Conservation (phyloP, 2,329 filamentous ascomycete species). For the Aspergillus brunneoviolaceus region DNA sequence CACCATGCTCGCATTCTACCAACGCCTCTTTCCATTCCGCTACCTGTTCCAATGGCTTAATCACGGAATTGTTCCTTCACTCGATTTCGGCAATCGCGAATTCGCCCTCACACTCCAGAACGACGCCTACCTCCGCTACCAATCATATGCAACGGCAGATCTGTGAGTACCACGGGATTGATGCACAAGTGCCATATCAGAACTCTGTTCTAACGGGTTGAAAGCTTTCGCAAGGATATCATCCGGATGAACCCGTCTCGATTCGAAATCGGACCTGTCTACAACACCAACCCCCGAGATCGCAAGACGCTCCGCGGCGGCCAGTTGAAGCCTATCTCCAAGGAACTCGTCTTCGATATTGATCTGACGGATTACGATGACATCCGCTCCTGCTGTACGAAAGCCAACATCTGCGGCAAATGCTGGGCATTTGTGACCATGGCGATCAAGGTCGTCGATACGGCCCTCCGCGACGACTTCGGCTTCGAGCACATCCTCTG, state of each 20-base stretch:
- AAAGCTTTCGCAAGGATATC: slow-evolving; percentile 83
- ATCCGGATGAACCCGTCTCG: slow-evolving; percentile 83
- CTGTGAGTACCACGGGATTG: slow-evolving; percentile 43
- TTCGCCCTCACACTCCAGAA: slow-evolving; percentile 95
- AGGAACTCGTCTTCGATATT: slow-evolving; percentile 98
- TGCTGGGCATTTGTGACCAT: slow-evolving; percentile 98
- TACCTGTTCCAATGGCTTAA: slow-evolving; percentile 98
- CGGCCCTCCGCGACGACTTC: slow-evolving; percentile 86
- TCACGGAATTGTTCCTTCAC: slow-evolving; percentile 79
- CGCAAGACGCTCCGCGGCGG: slow-evolving; percentile 78
- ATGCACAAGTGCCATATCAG: neutral
- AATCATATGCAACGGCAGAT: slow-evolving; percentile 70
- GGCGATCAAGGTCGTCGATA: slow-evolving; percentile 91
- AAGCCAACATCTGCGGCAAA: slow-evolving; percentile 87
- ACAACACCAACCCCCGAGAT: slow-evolving; percentile 89
- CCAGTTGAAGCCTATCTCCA: slow-evolving; percentile 81
- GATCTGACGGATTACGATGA: slow-evolving; percentile 99
- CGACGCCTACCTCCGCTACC: slow-evolving; percentile 89
- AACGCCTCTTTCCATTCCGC: slow-evolving; percentile 91
- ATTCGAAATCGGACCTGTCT: slow-evolving; percentile 98
- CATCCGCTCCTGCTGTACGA: slow-evolving; percentile 89
- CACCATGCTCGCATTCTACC: slow-evolving; percentile 90
- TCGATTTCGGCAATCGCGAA: slow-evolving; percentile 89
- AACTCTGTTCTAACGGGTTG: neutral
- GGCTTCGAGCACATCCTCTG: slow-evolving; percentile 96